A percentile compares a stretch with the other conserved stretches of the same genome.
phyloP scores from a whole-genome alignment of 495 filamentous ascomycete genomes.

The Viridothelium virens region DNA sequence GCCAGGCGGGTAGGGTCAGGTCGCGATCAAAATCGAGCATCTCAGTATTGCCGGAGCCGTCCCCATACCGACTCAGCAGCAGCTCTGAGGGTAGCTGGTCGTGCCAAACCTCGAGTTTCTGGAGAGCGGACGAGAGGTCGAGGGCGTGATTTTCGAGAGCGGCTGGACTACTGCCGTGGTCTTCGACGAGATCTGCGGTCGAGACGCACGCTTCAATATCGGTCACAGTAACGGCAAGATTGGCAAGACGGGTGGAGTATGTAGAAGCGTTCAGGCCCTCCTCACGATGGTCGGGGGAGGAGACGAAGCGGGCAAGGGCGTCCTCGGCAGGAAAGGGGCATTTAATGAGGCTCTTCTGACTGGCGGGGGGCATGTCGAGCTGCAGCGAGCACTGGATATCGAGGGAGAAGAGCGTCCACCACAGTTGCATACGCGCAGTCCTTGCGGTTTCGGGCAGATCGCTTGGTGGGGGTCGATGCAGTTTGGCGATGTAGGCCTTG shows the following conservation, averaged over 20 bases:
- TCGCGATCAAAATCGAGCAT: conserved; percentile 9
- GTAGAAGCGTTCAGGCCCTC: conserved; percentile 6
- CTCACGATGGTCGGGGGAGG: conserved; percentile 7
- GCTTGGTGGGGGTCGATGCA: conserved; percentile 2
- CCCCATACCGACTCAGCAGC: conserved; percentile 8
- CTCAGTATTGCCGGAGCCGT: conserved; percentile 9
- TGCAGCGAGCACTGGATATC: conserved; percentile 9
- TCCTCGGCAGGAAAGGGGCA: conserved; percentile 9
- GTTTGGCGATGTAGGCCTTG: conserved; percentile 10
- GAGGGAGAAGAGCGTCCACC: conserved; percentile 7
- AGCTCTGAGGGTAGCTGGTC: conserved; percentile 7
- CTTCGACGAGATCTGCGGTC: conserved; percentile 1
- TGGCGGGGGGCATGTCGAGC: conserved; percentile 5
- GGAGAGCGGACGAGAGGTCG: conserved; percentile 8
- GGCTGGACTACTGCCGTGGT: background rate
- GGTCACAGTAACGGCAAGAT: conserved; percentile 7
- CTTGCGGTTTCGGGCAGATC: conserved; percentile 7
- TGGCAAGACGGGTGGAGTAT: conserved; percentile 8
- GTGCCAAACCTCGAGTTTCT: conserved; percentile 7
- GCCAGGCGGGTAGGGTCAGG: conserved; percentile 8
- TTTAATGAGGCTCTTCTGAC: conserved; percentile 9
- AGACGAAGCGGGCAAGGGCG: background rate
- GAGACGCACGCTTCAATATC: conserved; percentile 4
- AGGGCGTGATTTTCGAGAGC: conserved; percentile 5
- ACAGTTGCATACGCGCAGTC: conserved; percentile 10